A percentile compares a stretch with the other conserved stretches of the same genome.
Conservation (phyloP, 768 basidiomycete genomes). For the Xerocomus brunneocitrinus region DNA sequence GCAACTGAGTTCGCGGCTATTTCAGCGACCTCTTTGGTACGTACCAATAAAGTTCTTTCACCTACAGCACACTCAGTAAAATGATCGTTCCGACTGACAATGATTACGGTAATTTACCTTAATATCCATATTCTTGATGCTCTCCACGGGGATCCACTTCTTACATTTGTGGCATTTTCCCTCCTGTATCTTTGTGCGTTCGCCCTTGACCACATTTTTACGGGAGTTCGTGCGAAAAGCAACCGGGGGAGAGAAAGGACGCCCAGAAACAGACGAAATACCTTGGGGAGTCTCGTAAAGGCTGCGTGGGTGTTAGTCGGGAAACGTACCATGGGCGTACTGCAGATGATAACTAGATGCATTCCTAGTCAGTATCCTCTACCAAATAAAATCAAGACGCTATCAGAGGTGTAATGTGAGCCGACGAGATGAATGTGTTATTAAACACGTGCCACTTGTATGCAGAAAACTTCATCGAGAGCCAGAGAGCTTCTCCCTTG, state of each 20-base stretch:
- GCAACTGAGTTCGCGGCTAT: constrained; percentile 5
- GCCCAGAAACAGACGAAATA: constrained; percentile 61
- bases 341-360: constrained; percentile 73
- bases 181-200: constrained; percentile 55
- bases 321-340: constrained; percentile 61
- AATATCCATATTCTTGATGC: constrained; percentile 66
- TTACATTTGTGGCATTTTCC: constrained; percentile 77
- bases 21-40: constrained; percentile 19
- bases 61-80: constrained; percentile 34
- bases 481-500: constrained; percentile 59
- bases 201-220: constrained; percentile 49
- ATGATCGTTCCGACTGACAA: not conserved
- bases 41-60: constrained; percentile 74
- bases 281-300: constrained; percentile 38
- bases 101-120: constrained; percentile 43
- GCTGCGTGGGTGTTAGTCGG: not conserved
- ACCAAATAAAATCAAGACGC: constrained; percentile 10
- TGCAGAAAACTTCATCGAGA: constrained; percentile 76
- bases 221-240: constrained; percentile 51
- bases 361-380: constrained; percentile 2
- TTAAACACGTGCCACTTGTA: constrained; percentile 63
- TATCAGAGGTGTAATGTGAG: constrained; percentile 10
- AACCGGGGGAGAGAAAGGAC: constrained; percentile 74
- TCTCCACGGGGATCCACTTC: constrained; percentile 69
- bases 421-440: not conserved